phyloP scores from a whole-genome alignment of 257 asterid species.

The Jaltomata sinuosa region DNA sequence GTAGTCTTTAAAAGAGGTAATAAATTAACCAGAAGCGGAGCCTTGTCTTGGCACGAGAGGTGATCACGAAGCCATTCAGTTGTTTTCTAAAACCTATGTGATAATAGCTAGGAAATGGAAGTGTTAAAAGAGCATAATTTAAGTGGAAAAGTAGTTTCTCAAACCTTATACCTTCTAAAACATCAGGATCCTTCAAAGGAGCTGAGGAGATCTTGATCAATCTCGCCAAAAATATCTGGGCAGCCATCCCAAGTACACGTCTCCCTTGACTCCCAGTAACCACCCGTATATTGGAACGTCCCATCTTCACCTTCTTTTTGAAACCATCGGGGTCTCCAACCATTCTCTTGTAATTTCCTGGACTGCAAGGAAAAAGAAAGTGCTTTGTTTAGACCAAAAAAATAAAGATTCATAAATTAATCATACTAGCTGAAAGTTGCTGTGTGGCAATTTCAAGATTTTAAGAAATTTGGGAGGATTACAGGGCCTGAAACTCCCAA shows the following conservation, averaged over 20 bases:
- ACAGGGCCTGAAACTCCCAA: no score
- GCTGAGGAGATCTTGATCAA: slow-evolving; percentile 35
- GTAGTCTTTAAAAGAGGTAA: neutral
- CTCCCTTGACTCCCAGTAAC: slow-evolving; percentile 93
- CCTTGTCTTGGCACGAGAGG: neutral
- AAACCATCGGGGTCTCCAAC: slow-evolving; percentile 95
- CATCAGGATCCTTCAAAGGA: slow-evolving; percentile 40
- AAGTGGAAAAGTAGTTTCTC: neutral
- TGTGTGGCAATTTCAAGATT: no score
- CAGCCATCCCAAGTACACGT: slow-evolving; percentile 63
- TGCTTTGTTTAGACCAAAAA: neutral
- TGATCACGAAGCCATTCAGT: neutral
- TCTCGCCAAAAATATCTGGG: slow-evolving; percentile 68
- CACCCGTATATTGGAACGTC: slow-evolving; percentile 55
- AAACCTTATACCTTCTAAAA: slow-evolving; percentile 18
- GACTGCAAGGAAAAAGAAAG: slow-evolving; percentile 37
- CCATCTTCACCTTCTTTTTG: slow-evolving; percentile 47
- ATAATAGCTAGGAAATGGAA: neutral
- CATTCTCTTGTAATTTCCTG: slow-evolving; percentile 83
- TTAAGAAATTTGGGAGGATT: no score
- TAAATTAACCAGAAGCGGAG: neutral
- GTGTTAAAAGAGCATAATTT: neutral
- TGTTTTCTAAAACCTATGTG: neutral
- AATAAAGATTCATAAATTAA: neutral
- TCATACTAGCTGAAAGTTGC: neutral